phyloP scores from a whole-genome alignment of 2,329 filamentous ascomycete genomes.

The Furcasterigmium furcatum region DNA sequence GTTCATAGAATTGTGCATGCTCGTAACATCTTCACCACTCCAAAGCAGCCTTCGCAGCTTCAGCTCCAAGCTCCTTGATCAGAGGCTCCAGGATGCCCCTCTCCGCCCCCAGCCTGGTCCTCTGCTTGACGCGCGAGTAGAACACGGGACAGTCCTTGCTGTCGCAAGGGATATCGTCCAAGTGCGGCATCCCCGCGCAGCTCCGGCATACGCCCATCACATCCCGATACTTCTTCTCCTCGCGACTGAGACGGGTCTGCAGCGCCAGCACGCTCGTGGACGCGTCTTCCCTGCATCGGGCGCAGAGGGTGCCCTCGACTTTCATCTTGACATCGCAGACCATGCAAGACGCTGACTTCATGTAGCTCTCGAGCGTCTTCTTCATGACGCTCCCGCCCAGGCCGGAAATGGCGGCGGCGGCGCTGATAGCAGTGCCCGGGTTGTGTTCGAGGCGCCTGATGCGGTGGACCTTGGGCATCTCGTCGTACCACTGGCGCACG shows the following conservation, averaged over 20 bases:
- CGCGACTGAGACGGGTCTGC: constrained; percentile 55
- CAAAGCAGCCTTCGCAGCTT: constrained; percentile 20
- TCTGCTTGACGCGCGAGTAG: constrained; percentile 70
- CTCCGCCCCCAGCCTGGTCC: constrained; percentile 40
- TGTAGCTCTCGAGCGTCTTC: constrained; percentile 86
- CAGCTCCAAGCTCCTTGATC: constrained; percentile 24
- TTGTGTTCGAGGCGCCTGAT: constrained; percentile 58
- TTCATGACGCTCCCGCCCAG: constrained; percentile 18
- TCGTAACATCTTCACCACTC: constrained; percentile 25
- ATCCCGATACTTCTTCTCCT: constrained; percentile 62
- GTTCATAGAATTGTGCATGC: neutral
- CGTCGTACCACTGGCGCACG: constrained; percentile 87
- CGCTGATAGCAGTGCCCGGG: constrained; percentile 13
- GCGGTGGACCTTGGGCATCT: constrained; percentile 89
- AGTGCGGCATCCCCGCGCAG: constrained; percentile 70
- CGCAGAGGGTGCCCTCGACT: constrained; percentile 47
- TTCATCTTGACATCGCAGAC: constrained; percentile 63
- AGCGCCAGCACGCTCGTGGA: constrained; percentile 63
- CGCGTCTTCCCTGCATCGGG: constrained; percentile 48
- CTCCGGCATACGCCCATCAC: constrained; percentile 72
- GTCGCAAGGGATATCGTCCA: constrained; percentile 81
- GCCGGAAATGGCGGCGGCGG: constrained; percentile 7
- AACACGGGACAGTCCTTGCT: constrained; percentile 92
- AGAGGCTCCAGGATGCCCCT: constrained; percentile 26
- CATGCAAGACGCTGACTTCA: constrained; percentile 76